Percentiles rank a stretch among this genome's conserved stretches.
These are phyloP conservation scores for Apiospora kogelbergensis DNA, from an alignment of 2,329 filamentous ascomycete species.

Conservation along the genomic window DNA sequence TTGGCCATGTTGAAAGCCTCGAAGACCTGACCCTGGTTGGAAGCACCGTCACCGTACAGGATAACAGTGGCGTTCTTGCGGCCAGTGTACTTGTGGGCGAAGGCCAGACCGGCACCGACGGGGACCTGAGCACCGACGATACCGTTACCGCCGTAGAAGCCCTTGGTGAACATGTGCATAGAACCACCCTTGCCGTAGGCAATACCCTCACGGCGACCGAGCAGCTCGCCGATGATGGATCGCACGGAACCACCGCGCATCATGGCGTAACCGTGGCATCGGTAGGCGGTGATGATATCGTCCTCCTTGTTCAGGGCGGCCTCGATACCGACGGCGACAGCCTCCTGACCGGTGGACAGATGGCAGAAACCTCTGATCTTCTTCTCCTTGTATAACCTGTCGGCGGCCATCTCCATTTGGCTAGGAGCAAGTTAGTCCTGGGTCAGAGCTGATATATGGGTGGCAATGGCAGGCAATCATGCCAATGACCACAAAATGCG, in stretches of 20 bases:
- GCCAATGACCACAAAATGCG: neutral
- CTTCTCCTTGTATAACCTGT: slow-evolving; percentile 99
- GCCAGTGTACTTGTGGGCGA: slow-evolving; percentile 91
- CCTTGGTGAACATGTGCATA: slow-evolving; percentile 99
- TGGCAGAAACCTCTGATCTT: slow-evolving; percentile 99
- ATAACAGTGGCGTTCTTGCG: slow-evolving; percentile 85
- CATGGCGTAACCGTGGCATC: slow-evolving; percentile 96
- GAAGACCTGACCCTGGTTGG: slow-evolving; percentile 99
- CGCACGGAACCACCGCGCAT: slow-evolving; percentile 92
- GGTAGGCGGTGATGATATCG: slow-evolving; percentile 96
- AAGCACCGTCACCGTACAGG: slow-evolving; percentile 96
- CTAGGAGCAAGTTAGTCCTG: slow-evolving; percentile 43
- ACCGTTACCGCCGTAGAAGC: slow-evolving; percentile 98
- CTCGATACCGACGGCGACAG: slow-evolving; percentile 95
- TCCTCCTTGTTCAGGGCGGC: slow-evolving; percentile 89
- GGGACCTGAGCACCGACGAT: slow-evolving; percentile 99
- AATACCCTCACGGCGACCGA: slow-evolving; percentile 94
- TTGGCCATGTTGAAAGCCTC: slow-evolving; percentile 99
- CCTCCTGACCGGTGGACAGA: slow-evolving; percentile 95
- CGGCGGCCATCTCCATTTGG: slow-evolving; percentile 99
- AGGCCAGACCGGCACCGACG: slow-evolving; percentile 92
- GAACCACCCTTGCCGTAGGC: slow-evolving; percentile 98
- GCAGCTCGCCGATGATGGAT: slow-evolving; percentile 92
- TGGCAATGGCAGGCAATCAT: neutral
- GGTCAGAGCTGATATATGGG: neutral